These are phyloP conservation scores for Asterionellopsis glacialis DNA, from an alignment of 108 stramenopile genomes.

Conservation along the genomic window DNA sequence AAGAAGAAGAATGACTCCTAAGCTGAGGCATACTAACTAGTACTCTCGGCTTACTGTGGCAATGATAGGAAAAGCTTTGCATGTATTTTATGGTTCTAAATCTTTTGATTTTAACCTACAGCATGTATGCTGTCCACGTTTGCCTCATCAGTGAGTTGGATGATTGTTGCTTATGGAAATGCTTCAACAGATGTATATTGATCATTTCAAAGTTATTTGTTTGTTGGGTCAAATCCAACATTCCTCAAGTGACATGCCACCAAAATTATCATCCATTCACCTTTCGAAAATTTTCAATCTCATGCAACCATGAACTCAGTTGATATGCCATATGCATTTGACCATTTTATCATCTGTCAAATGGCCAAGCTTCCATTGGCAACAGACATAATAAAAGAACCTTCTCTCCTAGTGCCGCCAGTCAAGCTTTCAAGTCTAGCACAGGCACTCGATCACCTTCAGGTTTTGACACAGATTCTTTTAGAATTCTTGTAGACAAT, in stretches of 20 bases:
- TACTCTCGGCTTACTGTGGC: no score
- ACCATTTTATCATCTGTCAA: neutral
- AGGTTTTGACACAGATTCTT: slow-evolving; percentile 6
- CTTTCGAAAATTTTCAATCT: no score
- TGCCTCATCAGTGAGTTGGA: no score
- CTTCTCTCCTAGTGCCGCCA: neutral
- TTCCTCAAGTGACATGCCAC: neutral
- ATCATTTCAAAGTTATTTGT: neutral
- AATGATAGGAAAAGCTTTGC: no score
- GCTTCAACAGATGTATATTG: no score
- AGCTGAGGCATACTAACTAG: no score
- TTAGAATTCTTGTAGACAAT: neutral
- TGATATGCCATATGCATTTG: neutral
- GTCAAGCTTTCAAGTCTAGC: neutral
- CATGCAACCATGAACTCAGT: neutral
- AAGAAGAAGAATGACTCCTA: no score
- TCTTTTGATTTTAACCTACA: no score
- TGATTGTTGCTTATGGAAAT: no score
- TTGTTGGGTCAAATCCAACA: neutral
- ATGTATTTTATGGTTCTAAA: no score
- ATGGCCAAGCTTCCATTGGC: neutral
- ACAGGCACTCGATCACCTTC: neutral
- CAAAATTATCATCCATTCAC: neutral
- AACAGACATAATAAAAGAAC: neutral
- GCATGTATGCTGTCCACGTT: no score